These are phyloP conservation scores for Trichoderma sp. DNA, from an alignment of 2,329 filamentous ascomycete genomes.

Conservation along the genomic window DNA sequence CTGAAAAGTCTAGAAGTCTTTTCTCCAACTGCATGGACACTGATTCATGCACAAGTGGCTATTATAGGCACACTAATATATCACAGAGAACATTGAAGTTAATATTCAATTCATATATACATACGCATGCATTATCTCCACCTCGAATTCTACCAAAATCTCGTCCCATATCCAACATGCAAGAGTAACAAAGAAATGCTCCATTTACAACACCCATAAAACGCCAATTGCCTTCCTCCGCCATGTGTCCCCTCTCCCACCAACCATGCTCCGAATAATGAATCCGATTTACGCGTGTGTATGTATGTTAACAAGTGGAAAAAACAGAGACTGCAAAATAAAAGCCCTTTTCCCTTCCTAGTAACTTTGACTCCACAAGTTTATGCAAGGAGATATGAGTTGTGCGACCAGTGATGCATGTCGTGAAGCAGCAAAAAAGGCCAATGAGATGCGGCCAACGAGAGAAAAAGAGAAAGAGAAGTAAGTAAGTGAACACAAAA, in stretches of 20 bases:
- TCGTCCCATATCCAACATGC: background rate
- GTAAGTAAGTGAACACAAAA: background rate
- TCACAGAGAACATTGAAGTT: background rate
- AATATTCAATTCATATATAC: slow-evolving; percentile 8
- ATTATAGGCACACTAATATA: no score
- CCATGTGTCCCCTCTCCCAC: background rate
- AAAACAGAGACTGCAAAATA: background rate
- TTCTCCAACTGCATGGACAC: no score
- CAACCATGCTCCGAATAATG: slow-evolving; percentile 1
- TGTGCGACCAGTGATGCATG: background rate
- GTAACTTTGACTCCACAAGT: background rate
- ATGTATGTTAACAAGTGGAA: background rate
- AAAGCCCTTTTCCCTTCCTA: background rate
- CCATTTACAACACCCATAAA: background rate
- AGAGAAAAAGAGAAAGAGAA: slow-evolving; percentile 5
- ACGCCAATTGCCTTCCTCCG: background rate
- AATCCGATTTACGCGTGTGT: background rate
- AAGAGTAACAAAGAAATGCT: background rate
- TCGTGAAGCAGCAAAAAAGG: background rate
- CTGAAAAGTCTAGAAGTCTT: no score
- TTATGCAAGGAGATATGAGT: background rate
- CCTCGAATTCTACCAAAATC: background rate
- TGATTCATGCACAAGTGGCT: no score
- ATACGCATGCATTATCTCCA: background rate
- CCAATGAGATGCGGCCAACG: slow-evolving; percentile 7